Percentiles rank a stretch among this genome's conserved stretches.
phyloP scores from a whole-genome alignment of 176 grass and related monocot genomes.

The Juncus effusus region DNA sequence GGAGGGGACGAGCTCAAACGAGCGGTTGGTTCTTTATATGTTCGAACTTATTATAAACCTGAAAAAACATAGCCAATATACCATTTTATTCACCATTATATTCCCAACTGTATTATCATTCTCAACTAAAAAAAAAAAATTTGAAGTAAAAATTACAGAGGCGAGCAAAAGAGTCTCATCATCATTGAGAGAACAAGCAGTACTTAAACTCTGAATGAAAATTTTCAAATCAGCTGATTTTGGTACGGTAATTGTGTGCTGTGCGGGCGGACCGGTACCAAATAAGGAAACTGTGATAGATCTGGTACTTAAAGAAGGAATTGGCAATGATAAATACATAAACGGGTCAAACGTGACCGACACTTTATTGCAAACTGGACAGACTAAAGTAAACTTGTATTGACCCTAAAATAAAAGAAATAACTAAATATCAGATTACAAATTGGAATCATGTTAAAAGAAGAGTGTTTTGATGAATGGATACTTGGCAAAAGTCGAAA shows the following conservation, averaged over 20 bases:
- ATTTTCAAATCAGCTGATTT: conserved; percentile 71
- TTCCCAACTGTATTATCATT: not conserved
- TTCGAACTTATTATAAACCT: conserved; percentile 58
- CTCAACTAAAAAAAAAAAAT: not conserved
- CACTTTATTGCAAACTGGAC: conserved; percentile 80
- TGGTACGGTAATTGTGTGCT: conserved; percentile 64
- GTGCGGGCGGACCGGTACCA: conserved; percentile 45
- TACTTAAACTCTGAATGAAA: conserved; percentile 56
- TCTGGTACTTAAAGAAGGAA: conserved; percentile 80
- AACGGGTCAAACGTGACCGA: conserved; percentile 94
- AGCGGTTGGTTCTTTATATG: no score
- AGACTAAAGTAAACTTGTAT: conserved; percentile 93
- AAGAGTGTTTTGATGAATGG: conserved; percentile 17
- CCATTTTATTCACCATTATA: not conserved
- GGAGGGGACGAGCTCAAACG: no score
- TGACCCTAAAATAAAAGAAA: conserved; percentile 71
- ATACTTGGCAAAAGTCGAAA: conserved; percentile 96
- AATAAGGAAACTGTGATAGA: conserved; percentile 82
- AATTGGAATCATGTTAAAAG: not conserved
- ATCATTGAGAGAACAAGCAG: conserved; percentile 62
- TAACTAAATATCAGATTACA: not conserved
- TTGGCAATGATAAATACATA: conserved; percentile 91
- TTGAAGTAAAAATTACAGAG: conserved; percentile 41
- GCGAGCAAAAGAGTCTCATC: conserved; percentile 74
- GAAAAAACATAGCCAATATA: conserved; percentile 18